Evolutionary conservation across 2,329 filamentous ascomycete genomes (phyloP).

Genomic region (Xylaria sp.): DNA sequence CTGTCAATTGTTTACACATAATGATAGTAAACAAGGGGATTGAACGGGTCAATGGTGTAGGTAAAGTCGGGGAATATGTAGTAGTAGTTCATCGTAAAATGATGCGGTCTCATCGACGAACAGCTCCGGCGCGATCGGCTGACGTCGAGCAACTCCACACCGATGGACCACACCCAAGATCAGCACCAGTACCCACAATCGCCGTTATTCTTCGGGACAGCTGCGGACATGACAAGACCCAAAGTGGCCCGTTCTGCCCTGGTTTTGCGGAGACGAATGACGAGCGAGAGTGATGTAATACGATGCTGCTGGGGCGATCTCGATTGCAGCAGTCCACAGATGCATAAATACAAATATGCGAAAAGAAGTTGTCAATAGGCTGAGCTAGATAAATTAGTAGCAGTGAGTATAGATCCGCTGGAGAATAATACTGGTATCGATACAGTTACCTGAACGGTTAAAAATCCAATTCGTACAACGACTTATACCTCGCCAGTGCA

Average conservation of each 20-base stretch:
- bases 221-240: neutral
- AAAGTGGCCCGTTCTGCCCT: neutral
- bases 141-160: constrained; percentile 7
- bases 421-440: neutral
- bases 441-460: too few relatives aligned
- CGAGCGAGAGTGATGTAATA: constrained; percentile 1
- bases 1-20: too few relatives aligned
- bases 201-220: constrained; percentile 5
- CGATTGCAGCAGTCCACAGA: neutral
- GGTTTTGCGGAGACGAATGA: constrained; percentile 3
- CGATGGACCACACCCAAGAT: constrained; percentile 5
- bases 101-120: too few relatives aligned
- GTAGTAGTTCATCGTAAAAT: too few relatives aligned
- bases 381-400: neutral
- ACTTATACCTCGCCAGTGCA: too few relatives aligned
- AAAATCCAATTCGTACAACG: too few relatives aligned
- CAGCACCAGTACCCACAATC: neutral
- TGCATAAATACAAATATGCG: too few relatives aligned
- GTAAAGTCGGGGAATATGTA: too few relatives aligned
- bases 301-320: neutral
- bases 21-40: too few relatives aligned
- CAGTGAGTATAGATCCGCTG: neutral
- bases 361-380: neutral
- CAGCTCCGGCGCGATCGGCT: neutral
- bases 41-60: too few relatives aligned